phyloP scores from a whole-genome alignment of 2,329 filamentous ascomycete genomes.

The Hymenoscyphus fraxineus region DNA sequence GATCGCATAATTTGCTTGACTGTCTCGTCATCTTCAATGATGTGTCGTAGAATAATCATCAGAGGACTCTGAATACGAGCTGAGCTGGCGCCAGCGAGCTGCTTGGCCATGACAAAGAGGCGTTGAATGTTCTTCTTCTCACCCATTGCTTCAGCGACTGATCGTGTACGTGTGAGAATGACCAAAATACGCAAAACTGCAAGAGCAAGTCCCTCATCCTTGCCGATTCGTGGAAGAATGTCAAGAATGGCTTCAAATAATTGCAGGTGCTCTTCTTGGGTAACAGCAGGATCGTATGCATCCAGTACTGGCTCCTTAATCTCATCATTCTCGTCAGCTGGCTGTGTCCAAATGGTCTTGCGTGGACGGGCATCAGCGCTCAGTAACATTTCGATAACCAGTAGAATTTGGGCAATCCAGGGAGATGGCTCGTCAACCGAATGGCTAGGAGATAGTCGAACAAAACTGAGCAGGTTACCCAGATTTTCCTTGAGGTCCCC shows the following conservation, averaged over 20 bases:
- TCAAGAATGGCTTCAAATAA: slow-evolving; percentile 78
- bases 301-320: slow-evolving; percentile 54
- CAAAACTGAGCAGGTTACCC: slow-evolving; percentile 69
- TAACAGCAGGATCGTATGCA: slow-evolving; percentile 58
- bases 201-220: slow-evolving; percentile 79
- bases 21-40: slow-evolving; percentile 89
- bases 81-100: slow-evolving; percentile 75
- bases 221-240: slow-evolving; percentile 79
- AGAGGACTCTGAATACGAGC: slow-evolving; percentile 61
- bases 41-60: slow-evolving; percentile 83
- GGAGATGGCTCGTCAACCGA: slow-evolving; percentile 76
- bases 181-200: slow-evolving; percentile 81
- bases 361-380: slow-evolving; percentile 81
- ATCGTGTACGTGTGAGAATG: slow-evolving; percentile 76
- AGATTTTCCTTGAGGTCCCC: slow-evolving; percentile 75
- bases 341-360: slow-evolving; percentile 66
- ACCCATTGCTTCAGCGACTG: slow-evolving; percentile 70
- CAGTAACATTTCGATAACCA: slow-evolving; percentile 87
- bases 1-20: slow-evolving; percentile 88
- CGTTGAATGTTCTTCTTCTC: slow-evolving; percentile 87
- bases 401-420: slow-evolving; percentile 86
- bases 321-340: slow-evolving; percentile 46
- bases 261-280: slow-evolving; percentile 60
- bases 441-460: slow-evolving; percentile 65
- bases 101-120: slow-evolving; percentile 92